These are phyloP conservation scores for Cercospora brassicicola DNA, from an alignment of 2,329 filamentous ascomycete species.

Conservation along the genomic window DNA sequence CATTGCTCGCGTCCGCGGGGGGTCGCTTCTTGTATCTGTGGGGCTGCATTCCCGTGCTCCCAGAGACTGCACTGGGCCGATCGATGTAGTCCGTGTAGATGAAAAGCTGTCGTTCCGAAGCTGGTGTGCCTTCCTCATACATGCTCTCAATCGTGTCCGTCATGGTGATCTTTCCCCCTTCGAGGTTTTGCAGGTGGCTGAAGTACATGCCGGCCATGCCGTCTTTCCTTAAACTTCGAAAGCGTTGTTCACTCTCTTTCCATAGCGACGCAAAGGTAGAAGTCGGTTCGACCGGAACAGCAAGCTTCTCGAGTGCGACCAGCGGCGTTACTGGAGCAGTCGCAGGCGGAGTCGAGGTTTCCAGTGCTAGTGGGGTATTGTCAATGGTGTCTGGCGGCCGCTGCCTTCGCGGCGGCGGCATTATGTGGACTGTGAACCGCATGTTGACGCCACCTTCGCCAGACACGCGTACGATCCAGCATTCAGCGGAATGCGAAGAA, in stretches of 20 bases:
- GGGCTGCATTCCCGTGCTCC: background rate
- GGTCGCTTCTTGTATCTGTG: background rate
- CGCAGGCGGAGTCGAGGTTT: background rate
- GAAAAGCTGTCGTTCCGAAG: slow-evolving; percentile 7
- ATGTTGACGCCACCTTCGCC: background rate
- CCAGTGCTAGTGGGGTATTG: background rate
- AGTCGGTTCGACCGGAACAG: slow-evolving; percentile 3
- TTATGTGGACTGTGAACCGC: slow-evolving; percentile 14
- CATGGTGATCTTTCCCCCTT: slow-evolving; percentile 7
- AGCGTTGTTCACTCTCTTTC: slow-evolving; percentile 6
- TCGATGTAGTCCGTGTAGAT: slow-evolving; percentile 1
- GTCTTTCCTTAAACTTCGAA: slow-evolving; percentile 3
- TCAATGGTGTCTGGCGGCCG: background rate
- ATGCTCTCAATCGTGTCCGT: slow-evolving; percentile 7
- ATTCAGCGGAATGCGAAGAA: background rate
- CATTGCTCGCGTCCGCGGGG: background rate
- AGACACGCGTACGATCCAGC: background rate
- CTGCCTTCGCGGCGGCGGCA: slow-evolving; percentile 8
- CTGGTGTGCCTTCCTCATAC: background rate
- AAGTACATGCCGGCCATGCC: slow-evolving; percentile 6
- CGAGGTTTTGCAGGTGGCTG: slow-evolving; percentile 6
- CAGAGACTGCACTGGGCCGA: background rate
- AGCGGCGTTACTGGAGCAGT: background rate
- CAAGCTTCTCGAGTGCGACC: background rate
- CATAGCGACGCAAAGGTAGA: slow-evolving; percentile 5